Conservation (phyloP, 1,284 basidiomycete species). For the Paramarasmius palmivorus region DNA sequence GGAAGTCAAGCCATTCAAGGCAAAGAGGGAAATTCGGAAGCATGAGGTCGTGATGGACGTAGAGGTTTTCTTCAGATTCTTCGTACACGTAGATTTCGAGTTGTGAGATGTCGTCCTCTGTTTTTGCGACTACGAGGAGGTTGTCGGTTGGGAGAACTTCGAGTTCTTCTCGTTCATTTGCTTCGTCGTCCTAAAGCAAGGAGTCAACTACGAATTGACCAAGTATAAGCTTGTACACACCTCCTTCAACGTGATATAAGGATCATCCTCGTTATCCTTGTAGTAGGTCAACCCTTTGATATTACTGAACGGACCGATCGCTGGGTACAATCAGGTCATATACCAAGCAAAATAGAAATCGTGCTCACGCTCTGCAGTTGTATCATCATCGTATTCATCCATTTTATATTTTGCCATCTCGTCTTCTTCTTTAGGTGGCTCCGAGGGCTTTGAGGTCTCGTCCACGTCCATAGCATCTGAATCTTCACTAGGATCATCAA, state of each 20-base stretch:
- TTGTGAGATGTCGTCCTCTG: slow-evolving; percentile 95
- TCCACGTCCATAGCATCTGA: slow-evolving; percentile 73
- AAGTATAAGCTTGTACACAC: slow-evolving; percentile 41
- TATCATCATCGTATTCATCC: slow-evolving; percentile 93
- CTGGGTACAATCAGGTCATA: slow-evolving; percentile 36
- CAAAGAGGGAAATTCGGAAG: slow-evolving; percentile 97
- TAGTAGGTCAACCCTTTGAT: slow-evolving; percentile 96
- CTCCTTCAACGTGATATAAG: slow-evolving; percentile 95
- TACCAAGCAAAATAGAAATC: slow-evolving; percentile 1
- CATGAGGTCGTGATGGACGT: slow-evolving; percentile 98
- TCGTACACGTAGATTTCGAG: slow-evolving; percentile 96
- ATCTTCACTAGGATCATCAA: slow-evolving; percentile 39
- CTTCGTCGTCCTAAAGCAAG: slow-evolving; percentile 63
- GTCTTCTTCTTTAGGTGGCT: slow-evolving; percentile 48
- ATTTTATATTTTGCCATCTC: slow-evolving; percentile 92
- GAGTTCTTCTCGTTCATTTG: slow-evolving; percentile 87
- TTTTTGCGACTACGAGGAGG: slow-evolving; percentile 91
- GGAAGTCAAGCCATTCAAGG: slow-evolving; percentile 98
- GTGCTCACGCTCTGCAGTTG: slow-evolving; percentile 52
- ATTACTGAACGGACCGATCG: slow-evolving; percentile 89
- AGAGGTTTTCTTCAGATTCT: slow-evolving; percentile 89
- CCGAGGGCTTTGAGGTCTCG: slow-evolving; percentile 24
- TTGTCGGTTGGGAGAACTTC: slow-evolving; percentile 92
- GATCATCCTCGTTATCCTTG: slow-evolving; percentile 91
- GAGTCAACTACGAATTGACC: slow-evolving; percentile 6